Percentiles rank a stretch among this genome's conserved stretches.
phyloP scores from a whole-genome alignment of 371 early-diverging fungal genomes.

The Saksenaea oblongispora region DNA sequence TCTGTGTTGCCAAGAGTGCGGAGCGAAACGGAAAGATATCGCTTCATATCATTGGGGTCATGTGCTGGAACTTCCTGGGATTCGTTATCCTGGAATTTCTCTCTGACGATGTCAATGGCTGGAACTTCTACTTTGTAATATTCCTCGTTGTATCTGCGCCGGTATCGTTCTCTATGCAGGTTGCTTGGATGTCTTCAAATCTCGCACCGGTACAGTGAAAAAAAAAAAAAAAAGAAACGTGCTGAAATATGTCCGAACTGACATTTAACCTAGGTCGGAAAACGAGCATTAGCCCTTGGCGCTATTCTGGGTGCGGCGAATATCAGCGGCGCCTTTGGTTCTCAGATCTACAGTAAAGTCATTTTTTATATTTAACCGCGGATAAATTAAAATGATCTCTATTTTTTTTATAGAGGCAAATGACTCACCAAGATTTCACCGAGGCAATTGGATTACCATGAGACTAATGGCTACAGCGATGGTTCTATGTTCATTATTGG shows the following conservation, averaged over 20 bases:
- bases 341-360: constrained; percentile 19
- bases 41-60: constrained; percentile 41
- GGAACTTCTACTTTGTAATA: constrained; percentile 42
- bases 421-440: constrained; percentile 43
- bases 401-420: constrained; percentile 12
- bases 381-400: not conserved
- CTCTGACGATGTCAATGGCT: constrained; percentile 41
- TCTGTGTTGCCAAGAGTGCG: constrained; percentile 44
- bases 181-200: constrained; percentile 50
- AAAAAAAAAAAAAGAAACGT: no score
- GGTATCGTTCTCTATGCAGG: constrained; percentile 50
- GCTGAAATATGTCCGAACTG: not conserved
- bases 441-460: constrained; percentile 42
- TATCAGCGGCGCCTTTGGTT: constrained; percentile 30
- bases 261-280: constrained; percentile 24
- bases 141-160: constrained; percentile 26
- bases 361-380: not conserved
- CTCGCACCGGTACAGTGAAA: constrained; percentile 28
- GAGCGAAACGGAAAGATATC: constrained; percentile 47
- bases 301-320: constrained; percentile 44
- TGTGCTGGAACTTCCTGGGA: constrained; percentile 38
- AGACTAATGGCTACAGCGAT: constrained; percentile 10
- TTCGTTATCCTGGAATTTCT: constrained; percentile 40
- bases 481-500: constrained; percentile 18
- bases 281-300: constrained; percentile 46